phyloP scores from a whole-genome alignment of 2,329 filamentous ascomycete genomes.

The Clarireedia hainanense region DNA sequence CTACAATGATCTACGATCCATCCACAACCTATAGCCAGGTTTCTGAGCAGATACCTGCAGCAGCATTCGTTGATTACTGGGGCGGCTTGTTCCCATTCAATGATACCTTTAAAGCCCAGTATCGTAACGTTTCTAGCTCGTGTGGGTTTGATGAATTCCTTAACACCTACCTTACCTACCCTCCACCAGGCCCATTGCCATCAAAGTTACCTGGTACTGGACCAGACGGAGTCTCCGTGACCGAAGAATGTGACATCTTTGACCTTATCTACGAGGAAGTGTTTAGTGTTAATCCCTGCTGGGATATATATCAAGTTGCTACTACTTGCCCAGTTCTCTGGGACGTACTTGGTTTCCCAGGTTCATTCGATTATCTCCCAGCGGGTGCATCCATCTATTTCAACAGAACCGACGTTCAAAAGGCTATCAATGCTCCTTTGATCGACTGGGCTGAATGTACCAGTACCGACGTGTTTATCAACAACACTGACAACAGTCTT shows the following conservation, averaged over 20 bases:
- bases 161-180: conserved; percentile 57
- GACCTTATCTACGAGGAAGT: conserved; percentile 47
- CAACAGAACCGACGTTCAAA: conserved; percentile 52
- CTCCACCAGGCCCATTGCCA: conserved; percentile 55
- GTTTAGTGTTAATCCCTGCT: conserved; percentile 63
- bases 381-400: conserved; percentile 54
- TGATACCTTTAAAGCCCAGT: conserved; percentile 43
- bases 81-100: conserved; percentile 55
- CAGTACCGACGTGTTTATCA: conserved; percentile 36
- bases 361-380: conserved; percentile 56
- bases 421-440: conserved; percentile 59
- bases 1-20: conserved; percentile 68
- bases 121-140: conserved; percentile 43
- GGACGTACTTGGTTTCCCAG: conserved; percentile 58
- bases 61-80: conserved; percentile 55
- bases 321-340: conserved; percentile 63
- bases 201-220: conserved; percentile 36
- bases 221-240: conserved; percentile 29
- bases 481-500: conserved; percentile 42
- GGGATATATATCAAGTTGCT: conserved; percentile 66
- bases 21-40: conserved; percentile 45
- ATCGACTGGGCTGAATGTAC: conserved; percentile 50
- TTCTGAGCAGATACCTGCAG: conserved; percentile 40
- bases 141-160: conserved; percentile 59
- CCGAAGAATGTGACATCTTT: conserved; percentile 49